Evolutionary conservation across 441 rosid genomes (phyloP).

Genomic region (Erodium moschatum): DNA sequence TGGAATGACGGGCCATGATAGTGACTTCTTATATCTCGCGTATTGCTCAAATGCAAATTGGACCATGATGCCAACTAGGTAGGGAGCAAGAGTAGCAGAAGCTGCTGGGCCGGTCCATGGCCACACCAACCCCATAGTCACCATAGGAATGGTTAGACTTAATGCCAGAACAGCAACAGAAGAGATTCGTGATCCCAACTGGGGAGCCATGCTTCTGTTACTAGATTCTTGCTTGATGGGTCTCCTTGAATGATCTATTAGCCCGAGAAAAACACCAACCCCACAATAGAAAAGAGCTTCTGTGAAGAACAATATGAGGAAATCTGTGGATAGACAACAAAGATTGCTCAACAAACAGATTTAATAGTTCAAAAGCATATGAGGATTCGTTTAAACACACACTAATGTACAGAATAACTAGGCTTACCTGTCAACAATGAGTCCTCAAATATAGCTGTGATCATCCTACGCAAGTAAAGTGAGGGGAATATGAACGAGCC

Average conservation of each 20-base stretch:
- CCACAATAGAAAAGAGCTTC: constrained; percentile 95
- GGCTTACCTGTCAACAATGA: constrained; percentile 70
- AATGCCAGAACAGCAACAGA: constrained; percentile 76
- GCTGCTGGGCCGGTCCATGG: constrained; percentile 99
- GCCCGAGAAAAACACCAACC: constrained; percentile 57
- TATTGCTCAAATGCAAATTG: constrained; percentile 91
- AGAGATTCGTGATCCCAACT: constrained; percentile 64
- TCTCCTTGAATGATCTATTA: constrained; percentile 54
- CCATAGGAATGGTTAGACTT: constrained; percentile 85
- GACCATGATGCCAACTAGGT: constrained; percentile 82
- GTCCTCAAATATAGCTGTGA: constrained; percentile 78
- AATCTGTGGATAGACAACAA: constrained; percentile 54
- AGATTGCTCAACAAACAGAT: not conserved
- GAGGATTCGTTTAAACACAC: not conserved
- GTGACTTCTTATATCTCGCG: constrained; percentile 59
- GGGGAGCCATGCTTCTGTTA: constrained; percentile 28
- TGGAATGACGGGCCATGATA: constrained; percentile 72
- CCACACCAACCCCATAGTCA: constrained; percentile 97
- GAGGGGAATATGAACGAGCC: constrained; percentile 86
- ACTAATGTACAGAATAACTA: not conserved
- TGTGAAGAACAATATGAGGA: constrained; percentile 88
- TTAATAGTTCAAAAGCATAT: constrained; percentile 8
- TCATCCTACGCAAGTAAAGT: constrained; percentile 59
- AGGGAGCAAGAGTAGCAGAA: constrained; percentile 95
- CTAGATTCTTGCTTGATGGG: constrained; percentile 26